phyloP scores from a whole-genome alignment of 768 basidiomycete species.

The Lentinula guzmanii region DNA sequence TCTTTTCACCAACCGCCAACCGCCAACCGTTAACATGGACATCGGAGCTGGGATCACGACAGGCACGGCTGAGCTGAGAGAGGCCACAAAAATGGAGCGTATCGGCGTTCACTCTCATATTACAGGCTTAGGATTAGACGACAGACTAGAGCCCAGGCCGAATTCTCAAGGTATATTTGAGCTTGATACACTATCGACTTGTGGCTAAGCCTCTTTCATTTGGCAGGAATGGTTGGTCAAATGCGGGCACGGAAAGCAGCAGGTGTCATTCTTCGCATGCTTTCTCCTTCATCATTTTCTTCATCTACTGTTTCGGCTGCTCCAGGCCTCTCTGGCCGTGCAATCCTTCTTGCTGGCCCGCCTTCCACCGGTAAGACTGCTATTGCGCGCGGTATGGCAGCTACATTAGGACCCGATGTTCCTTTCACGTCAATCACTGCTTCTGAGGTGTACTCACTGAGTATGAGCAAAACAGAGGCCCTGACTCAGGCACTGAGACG shows the following conservation, averaged over 20 bases:
- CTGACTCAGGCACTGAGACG: conserved; percentile 94
- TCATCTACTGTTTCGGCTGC: conserved; percentile 17
- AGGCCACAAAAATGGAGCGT: conserved; percentile 91
- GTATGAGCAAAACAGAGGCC: conserved; percentile 98
- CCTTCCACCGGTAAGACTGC: conserved; percentile 98
- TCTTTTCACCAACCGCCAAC: not conserved
- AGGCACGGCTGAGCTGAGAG: conserved; percentile 73
- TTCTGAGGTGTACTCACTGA: conserved; percentile 96
- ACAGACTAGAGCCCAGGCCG: conserved; percentile 81
- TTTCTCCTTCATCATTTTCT: conserved; percentile 22
- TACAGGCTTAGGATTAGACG: conserved; percentile 90
- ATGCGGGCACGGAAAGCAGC: conserved; percentile 95
- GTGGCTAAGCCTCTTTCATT: not conserved
- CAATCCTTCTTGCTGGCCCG: conserved; percentile 96
- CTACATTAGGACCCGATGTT: conserved; percentile 88
- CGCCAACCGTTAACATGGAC: conserved; percentile 20
- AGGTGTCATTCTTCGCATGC: conserved; percentile 97
- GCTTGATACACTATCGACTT: not conserved
- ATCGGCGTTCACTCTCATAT: conserved; percentile 95
- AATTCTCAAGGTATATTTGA: conserved; percentile 49
- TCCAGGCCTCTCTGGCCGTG: conserved; percentile 93
- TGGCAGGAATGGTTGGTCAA: conserved; percentile 92
- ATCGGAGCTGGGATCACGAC: conserved; percentile 53
- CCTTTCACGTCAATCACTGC: conserved; percentile 98
- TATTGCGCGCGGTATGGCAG: conserved; percentile 98